Evolutionary conservation across 768 basidiomycete genomes (phyloP).

Genomic region (Hericium erinaceus): DNA sequence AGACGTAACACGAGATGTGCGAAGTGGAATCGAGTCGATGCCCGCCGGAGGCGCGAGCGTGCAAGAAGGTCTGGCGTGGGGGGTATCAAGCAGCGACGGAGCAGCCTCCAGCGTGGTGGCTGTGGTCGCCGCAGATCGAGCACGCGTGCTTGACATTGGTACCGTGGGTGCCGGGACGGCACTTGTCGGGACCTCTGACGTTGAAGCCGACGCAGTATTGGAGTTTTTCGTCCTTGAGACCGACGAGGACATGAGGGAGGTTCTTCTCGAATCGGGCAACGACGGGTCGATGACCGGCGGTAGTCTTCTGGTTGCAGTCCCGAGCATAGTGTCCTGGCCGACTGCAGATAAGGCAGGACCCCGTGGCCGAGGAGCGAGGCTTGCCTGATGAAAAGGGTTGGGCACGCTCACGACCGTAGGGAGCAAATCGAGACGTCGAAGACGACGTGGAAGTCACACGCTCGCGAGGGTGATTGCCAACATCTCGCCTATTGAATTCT

Average conservation of each 20-base stretch:
- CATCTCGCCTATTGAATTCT: background rate
- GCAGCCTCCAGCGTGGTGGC: background rate
- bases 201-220: background rate
- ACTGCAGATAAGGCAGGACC: background rate
- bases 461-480: background rate
- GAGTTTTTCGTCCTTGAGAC: background rate
- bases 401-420: background rate
- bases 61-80: background rate
- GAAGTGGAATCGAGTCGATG: background rate
- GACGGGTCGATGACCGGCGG: background rate
- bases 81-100: background rate
- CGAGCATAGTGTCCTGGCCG: background rate
- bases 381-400: background rate
- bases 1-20: background rate
- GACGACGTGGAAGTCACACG: background rate
- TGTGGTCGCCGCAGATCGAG: background rate
- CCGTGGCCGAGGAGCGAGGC: background rate
- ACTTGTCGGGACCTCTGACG: background rate
- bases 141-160: background rate
- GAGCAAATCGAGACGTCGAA: background rate
- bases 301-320: background rate
- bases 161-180: background rate
- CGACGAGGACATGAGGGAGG: background rate
- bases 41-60: background rate
- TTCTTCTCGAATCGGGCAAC: background rate